These are phyloP conservation scores for Helichrysum umbraculigerum DNA, from an alignment of 129 eudicot genomes.

Conservation along the genomic window DNA sequence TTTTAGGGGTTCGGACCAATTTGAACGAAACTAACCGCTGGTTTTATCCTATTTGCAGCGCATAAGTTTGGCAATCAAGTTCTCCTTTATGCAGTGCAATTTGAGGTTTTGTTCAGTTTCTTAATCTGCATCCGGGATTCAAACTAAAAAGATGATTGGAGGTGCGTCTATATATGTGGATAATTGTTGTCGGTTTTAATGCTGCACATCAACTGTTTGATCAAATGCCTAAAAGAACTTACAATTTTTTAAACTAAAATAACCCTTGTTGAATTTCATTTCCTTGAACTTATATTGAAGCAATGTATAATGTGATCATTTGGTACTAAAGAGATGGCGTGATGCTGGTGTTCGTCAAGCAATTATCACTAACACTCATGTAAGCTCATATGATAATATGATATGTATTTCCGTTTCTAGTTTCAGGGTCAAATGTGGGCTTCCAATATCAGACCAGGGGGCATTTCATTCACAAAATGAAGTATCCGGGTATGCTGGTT, in stretches of 20 bases:
- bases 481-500: constrained; percentile 24
- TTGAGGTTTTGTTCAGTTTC: background rate
- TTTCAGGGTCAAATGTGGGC: constrained; percentile 49
- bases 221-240: constrained; percentile 27
- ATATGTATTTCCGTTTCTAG: background rate
- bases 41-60: constrained; percentile 12
- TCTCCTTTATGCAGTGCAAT: background rate
- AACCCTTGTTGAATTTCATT: background rate
- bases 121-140: constrained; percentile 23
- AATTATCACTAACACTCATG: constrained; percentile 4
- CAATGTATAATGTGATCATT: constrained; percentile 4
- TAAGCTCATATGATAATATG: background rate
- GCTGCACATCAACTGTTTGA: constrained; percentile 33
- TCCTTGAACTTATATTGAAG: background rate
- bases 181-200: background rate
- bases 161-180: constrained; percentile 17
- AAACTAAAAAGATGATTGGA: constrained; percentile 26
- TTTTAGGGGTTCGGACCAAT: background rate
- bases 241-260: background rate
- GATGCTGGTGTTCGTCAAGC: background rate
- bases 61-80: constrained; percentile 7
- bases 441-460: constrained; percentile 40
- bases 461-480: constrained; percentile 17
- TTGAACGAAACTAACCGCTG: constrained; percentile 4
- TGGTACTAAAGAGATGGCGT: background rate